Conservation (phyloP, 2,329 filamentous ascomycete species). For the Myrmaecium sp. region DNA sequence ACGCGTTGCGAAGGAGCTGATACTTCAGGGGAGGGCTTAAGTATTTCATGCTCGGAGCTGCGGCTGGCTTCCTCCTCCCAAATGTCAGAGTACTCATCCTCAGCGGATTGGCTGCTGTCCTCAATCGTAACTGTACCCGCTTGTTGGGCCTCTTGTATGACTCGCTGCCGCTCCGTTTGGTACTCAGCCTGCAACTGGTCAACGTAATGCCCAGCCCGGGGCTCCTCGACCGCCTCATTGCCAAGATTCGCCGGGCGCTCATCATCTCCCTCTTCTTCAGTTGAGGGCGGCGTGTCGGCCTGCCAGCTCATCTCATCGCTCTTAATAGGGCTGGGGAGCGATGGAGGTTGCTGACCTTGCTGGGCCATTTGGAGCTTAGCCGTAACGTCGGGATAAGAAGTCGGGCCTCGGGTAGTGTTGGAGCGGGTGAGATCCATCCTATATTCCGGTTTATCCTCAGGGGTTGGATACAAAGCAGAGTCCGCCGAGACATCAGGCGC, state of each 20-base stretch:
- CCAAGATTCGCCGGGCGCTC: constrained; percentile 3
- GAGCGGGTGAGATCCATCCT: constrained; percentile 6
- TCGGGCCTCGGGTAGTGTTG: constrained; percentile 4
- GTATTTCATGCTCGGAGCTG: constrained; percentile 2
- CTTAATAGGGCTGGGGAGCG: constrained; percentile 14
- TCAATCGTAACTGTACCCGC: neutral
- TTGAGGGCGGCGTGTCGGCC: constrained; percentile 8
- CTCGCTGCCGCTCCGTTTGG: neutral
- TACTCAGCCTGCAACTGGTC: neutral
- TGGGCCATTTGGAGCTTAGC: constrained; percentile 5
- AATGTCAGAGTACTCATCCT: constrained; percentile 21
- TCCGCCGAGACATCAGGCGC: neutral
- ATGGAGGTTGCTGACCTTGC: constrained; percentile 6
- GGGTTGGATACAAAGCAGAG: constrained; percentile 10
- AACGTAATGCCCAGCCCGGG: neutral
- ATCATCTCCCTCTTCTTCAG: constrained; percentile 1
- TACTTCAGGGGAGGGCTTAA: constrained; percentile 5
- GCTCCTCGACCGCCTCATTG: neutral
- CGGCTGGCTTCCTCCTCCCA: constrained; percentile 32
- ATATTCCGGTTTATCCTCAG: constrained; percentile 12
- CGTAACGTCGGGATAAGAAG: constrained; percentile 14
- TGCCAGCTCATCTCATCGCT: constrained; percentile 18
- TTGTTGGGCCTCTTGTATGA: neutral
- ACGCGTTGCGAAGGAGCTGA: constrained; percentile 19
- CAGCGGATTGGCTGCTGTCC: constrained; percentile 1